phyloP scores from a whole-genome alignment of 1,284 basidiomycete genomes.

The Moesziomyces parantarcticus region DNA sequence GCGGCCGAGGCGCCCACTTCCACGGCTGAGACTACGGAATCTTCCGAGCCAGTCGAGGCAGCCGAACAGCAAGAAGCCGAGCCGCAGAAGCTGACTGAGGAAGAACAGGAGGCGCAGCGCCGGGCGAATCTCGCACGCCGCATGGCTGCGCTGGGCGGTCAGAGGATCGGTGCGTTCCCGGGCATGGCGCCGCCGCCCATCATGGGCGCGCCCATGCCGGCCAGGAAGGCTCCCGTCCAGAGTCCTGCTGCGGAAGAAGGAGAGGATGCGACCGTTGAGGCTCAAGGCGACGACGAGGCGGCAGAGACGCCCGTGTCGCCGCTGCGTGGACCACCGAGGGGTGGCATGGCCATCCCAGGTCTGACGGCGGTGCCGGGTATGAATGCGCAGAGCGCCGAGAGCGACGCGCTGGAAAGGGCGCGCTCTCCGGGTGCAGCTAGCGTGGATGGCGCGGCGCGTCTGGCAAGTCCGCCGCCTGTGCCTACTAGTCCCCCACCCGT shows the following conservation, averaged over 20 bases:
- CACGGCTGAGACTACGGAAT: background rate
- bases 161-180: slow-evolving; percentile 58
- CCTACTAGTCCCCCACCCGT: slow-evolving; percentile 32
- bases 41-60: background rate
- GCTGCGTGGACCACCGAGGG: slow-evolving; percentile 27
- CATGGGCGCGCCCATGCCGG: slow-evolving; percentile 69
- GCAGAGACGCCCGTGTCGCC: slow-evolving; percentile 16
- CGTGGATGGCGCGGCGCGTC: slow-evolving; percentile 19
- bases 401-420: slow-evolving; percentile 35
- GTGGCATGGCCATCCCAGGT: slow-evolving; percentile 64
- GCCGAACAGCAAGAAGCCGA: slow-evolving; percentile 15
- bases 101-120: slow-evolving; percentile 58
- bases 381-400: slow-evolving; percentile 30
- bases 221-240: slow-evolving; percentile 68
- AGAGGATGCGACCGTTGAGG: slow-evolving; percentile 62
- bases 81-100: slow-evolving; percentile 49
- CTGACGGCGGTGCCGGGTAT: slow-evolving; percentile 44
- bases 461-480: slow-evolving; percentile 29
- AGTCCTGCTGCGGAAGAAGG: slow-evolving; percentile 45
- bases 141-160: slow-evolving; percentile 65
- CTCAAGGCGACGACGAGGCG: slow-evolving; percentile 64
- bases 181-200: slow-evolving; percentile 75
- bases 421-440: slow-evolving; percentile 32
- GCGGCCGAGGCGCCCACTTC: slow-evolving; percentile 26
- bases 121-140: slow-evolving; percentile 59